These are phyloP conservation scores for Groenewaldozyma auringiensis DNA, from an alignment of 1,139 yeast species.

Conservation along the genomic window DNA sequence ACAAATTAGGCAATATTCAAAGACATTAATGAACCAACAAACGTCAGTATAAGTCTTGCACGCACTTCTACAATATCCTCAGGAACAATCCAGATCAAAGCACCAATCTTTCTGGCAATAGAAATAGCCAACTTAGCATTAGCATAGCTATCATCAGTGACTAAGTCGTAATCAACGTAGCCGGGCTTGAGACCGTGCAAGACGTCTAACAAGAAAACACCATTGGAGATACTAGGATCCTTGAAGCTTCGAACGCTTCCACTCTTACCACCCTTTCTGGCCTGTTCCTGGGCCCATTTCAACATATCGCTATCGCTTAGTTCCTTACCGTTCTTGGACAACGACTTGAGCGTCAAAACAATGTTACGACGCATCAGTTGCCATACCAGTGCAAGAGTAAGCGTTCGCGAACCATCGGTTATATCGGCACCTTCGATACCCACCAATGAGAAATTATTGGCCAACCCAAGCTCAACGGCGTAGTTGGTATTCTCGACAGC, in stretches of 20 bases:
- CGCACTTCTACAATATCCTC: slow-evolving; percentile 97
- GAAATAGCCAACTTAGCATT: slow-evolving; percentile 96
- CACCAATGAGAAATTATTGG: slow-evolving; percentile 83
- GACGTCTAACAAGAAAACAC: slow-evolving; percentile 79
- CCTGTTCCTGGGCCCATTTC: slow-evolving; percentile 89
- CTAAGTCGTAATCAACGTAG: slow-evolving; percentile 91
- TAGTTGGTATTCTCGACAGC: slow-evolving; percentile 94
- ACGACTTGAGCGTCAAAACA: slow-evolving; percentile 65
- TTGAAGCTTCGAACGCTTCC: slow-evolving; percentile 70
- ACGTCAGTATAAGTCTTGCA: slow-evolving; percentile 84
- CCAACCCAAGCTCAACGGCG: slow-evolving; percentile 92
- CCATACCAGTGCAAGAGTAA: slow-evolving; percentile 96
- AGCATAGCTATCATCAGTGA: slow-evolving; percentile 81
- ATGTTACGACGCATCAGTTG: slow-evolving; percentile 97
- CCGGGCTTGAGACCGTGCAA: slow-evolving; percentile 94
- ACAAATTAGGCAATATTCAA: slow-evolving; percentile 24
- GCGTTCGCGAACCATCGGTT: slow-evolving; percentile 83
- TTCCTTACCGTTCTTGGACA: slow-evolving; percentile 66
- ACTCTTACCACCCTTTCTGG: slow-evolving; percentile 70
- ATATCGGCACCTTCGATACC: slow-evolving; percentile 98
- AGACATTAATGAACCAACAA: slow-evolving; percentile 91
- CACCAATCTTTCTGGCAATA: slow-evolving; percentile 96
- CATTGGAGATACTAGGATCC: slow-evolving; percentile 68
- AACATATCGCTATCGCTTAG: slow-evolving; percentile 79
- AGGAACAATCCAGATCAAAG: slow-evolving; percentile 97